These are phyloP conservation scores for Ustilago esculenta DNA, from an alignment of 1,284 basidiomycete species.

Conservation along the genomic window DNA sequence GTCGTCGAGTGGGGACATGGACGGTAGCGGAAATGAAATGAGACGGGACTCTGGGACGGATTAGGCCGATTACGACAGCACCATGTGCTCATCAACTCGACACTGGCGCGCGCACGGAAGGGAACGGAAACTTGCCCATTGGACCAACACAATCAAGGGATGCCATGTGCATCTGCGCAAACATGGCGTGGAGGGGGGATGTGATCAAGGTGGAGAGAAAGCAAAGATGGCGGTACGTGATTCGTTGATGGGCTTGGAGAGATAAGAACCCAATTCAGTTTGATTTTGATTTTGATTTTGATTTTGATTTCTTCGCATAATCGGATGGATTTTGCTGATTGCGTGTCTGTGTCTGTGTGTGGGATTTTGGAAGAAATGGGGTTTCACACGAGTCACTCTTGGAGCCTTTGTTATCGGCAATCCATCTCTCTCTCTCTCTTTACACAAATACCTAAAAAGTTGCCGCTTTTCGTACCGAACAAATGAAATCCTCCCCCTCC, in stretches of 20 bases:
- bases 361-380: no score
- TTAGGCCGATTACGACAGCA: slow-evolving; percentile 21
- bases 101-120: slow-evolving; percentile 3
- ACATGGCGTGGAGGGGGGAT: background rate
- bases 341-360: no score
- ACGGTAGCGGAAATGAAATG: slow-evolving; percentile 3
- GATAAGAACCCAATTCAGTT: no score
- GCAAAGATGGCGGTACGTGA: slow-evolving; percentile 18
- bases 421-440: no score
- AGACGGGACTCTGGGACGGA: background rate
- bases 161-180: no score
- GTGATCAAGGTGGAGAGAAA: slow-evolving; percentile 12
- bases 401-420: background rate
- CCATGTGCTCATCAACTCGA: no score
- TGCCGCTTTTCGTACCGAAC: slow-evolving; percentile 2
- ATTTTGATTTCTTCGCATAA: background rate
- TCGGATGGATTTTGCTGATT: no score
- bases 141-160: background rate
- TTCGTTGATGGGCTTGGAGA: slow-evolving; percentile 22
- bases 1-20: no score
- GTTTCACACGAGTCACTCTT: no score
- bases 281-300: no score
- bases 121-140: slow-evolving; percentile 19
- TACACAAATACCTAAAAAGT: background rate
- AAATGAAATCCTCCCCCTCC: no score